Percentiles rank a stretch among this genome's conserved stretches.
Conservation (phyloP, 371 early-diverging fungal species). For the Rhizopus arrhizus region DNA sequence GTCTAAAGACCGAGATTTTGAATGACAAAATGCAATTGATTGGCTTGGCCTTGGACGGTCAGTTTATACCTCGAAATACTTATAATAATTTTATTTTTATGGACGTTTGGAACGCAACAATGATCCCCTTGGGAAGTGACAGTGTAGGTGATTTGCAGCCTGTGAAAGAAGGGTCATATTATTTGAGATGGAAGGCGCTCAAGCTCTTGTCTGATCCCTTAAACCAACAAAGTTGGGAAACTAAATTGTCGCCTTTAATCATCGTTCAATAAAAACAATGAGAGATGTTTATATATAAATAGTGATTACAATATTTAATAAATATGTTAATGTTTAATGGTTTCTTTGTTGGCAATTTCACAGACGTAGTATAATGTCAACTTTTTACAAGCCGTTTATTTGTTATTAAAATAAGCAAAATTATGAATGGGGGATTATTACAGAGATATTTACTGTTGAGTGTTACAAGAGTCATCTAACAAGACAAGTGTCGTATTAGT, state of each 20-base stretch:
- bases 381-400: no score
- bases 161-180: slow-evolving; percentile 16
- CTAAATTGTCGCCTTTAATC: slow-evolving; percentile 11
- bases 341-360: no score
- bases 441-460: no score
- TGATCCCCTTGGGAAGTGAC: slow-evolving; percentile 13
- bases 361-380: no score
- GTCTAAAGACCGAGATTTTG: slow-evolving; percentile 16
- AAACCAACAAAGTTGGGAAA: slow-evolving; percentile 18
- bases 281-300: no score
- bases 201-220: slow-evolving; percentile 22
- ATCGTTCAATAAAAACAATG: background rate
- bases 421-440: no score
- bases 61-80: slow-evolving; percentile 21
- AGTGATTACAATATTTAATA: no score
- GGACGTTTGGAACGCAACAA: slow-evolving; percentile 24
- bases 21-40: slow-evolving; percentile 5
- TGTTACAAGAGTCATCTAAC: slow-evolving; percentile 21
- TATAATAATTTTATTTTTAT: slow-evolving; percentile 16
- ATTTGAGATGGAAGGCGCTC: slow-evolving; percentile 24
- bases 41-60: slow-evolving; percentile 11
- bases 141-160: slow-evolving; percentile 5
- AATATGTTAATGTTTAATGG: no score
- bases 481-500: slow-evolving; percentile 18
- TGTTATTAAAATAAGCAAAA: no score